These are phyloP conservation scores for Spergularia azorica DNA, from an alignment of 179 eudicot genomes.

Conservation along the genomic window DNA sequence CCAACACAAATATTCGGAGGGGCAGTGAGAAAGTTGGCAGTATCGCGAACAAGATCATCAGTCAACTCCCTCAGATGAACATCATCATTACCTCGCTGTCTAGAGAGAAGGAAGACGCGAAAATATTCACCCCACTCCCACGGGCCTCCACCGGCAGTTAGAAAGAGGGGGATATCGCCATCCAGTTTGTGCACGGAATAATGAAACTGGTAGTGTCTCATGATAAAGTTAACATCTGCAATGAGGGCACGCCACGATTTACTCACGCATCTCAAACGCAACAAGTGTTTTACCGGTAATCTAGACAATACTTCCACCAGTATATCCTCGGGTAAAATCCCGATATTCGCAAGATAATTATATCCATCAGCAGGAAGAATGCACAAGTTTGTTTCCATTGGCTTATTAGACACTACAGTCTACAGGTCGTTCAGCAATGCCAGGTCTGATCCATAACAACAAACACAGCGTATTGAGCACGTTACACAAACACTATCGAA, in stretches of 20 bases:
- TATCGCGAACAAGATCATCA: neutral
- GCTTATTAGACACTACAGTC: too few relatives aligned
- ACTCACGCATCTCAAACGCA: neutral
- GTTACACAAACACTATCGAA: too few relatives aligned
- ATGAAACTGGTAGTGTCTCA: neutral
- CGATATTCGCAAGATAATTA: too few relatives aligned
- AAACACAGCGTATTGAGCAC: too few relatives aligned
- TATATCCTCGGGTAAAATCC: neutral
- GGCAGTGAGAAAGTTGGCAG: neutral
- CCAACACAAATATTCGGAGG: neutral
- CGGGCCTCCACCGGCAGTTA: neutral
- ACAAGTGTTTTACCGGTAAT: neutral
- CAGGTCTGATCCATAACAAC: too few relatives aligned
- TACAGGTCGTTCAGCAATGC: too few relatives aligned
- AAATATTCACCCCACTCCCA: too few relatives aligned
- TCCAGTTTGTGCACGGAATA: neutral
- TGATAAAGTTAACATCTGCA: neutral
- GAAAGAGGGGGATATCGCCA: too few relatives aligned
- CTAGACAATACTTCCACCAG: neutral
- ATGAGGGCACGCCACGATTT: neutral
- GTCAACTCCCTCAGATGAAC: neutral
- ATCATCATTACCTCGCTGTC: neutral
- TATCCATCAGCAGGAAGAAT: too few relatives aligned
- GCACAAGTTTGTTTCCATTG: too few relatives aligned
- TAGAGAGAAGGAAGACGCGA: neutral